phyloP scores from a whole-genome alignment of 352 stramenopile genomes.

The Phytopythium montanum region DNA sequence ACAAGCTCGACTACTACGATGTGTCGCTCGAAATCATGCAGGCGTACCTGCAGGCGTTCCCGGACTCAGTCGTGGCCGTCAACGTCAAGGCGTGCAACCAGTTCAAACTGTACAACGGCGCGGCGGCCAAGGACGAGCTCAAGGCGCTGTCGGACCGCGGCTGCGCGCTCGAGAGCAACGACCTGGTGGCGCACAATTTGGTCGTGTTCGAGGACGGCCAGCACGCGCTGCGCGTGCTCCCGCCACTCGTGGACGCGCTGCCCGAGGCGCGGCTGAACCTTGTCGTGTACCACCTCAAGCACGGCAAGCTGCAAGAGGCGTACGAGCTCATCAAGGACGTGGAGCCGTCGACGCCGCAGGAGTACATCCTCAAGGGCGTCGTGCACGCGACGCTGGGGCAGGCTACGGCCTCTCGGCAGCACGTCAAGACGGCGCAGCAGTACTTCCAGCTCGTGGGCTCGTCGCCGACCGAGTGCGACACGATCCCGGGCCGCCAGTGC shows the following conservation, averaged over 20 bases:
- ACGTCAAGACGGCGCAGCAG: constrained; percentile 92
- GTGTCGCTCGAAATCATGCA: constrained; percentile 96
- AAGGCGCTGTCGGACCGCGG: constrained; percentile 89
- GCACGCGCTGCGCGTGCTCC: constrained; percentile 91
- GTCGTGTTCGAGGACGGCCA: constrained; percentile 95
- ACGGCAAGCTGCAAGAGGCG: constrained; percentile 92
- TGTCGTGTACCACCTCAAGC: constrained; percentile 92
- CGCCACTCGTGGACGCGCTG: constrained; percentile 90
- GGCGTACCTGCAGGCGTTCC: constrained; percentile 91
- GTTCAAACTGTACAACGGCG: constrained; percentile 96
- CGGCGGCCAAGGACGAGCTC: constrained; percentile 93
- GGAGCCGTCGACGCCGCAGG: constrained; percentile 91
- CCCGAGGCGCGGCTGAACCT: constrained; percentile 95
- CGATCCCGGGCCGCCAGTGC: constrained; percentile 95
- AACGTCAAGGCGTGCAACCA: constrained; percentile 98
- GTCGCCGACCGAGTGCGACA: constrained; percentile 94
- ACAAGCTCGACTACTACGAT: constrained; percentile 98
- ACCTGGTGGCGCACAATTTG: constrained; percentile 96
- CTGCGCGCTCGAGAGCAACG: constrained; percentile 89
- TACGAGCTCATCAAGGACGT: constrained; percentile 95
- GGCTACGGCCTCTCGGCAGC: constrained; percentile 82
- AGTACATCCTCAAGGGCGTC: constrained; percentile 91
- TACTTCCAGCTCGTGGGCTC: constrained; percentile 94
- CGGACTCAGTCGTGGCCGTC: constrained; percentile 90
- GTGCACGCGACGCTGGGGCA: constrained; percentile 92